These are phyloP conservation scores for Trametopsis cervina DNA, from an alignment of 768 basidiomycete species.

Conservation along the genomic window DNA sequence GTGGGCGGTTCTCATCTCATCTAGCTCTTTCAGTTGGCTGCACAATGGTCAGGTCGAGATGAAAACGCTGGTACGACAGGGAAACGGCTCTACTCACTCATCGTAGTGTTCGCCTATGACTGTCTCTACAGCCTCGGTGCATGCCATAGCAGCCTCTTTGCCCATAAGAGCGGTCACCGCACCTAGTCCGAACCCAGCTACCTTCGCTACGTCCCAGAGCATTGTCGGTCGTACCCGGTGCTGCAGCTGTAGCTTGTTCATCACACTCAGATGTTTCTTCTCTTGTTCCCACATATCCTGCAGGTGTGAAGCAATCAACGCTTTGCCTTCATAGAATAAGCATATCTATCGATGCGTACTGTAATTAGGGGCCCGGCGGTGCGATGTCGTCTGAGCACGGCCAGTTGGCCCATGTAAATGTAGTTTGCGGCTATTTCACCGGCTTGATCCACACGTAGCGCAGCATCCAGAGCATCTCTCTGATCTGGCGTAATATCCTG, in stretches of 20 bases:
- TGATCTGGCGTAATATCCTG: conserved; percentile 41
- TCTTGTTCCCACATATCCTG: conserved; percentile 99
- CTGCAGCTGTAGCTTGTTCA: conserved; percentile 80
- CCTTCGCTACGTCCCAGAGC: conserved; percentile 79
- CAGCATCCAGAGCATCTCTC: conserved; percentile 47
- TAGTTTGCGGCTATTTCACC: conserved; percentile 95
- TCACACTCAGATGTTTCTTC: conserved; percentile 81
- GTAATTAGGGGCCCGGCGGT: conserved; percentile 62
- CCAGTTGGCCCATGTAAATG: conserved; percentile 87
- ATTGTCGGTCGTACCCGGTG: conserved; percentile 80
- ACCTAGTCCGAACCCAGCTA: conserved; percentile 82
- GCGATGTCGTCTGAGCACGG: conserved; percentile 57
- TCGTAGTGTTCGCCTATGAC: conserved; percentile 98
- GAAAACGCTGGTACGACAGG: neutral
- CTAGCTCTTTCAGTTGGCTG: conserved; percentile 80
- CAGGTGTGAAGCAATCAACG: too few relatives aligned
- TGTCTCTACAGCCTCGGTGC: conserved; percentile 96
- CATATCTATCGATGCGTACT: too few relatives aligned
- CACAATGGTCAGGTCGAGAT: conserved; percentile 3
- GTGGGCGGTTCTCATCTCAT: conserved; percentile 55
- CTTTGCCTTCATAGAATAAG: too few relatives aligned
- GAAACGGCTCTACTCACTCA: conserved; percentile 55
- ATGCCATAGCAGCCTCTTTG: conserved; percentile 94
- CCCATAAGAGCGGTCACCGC: conserved; percentile 82
- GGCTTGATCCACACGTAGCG: conserved; percentile 89